Evolutionary conservation across 257 asterid genomes (phyloP), one percentile per base, ranked within the genome.

Genomic region (Parsonsia alboflavescens): DNA sequence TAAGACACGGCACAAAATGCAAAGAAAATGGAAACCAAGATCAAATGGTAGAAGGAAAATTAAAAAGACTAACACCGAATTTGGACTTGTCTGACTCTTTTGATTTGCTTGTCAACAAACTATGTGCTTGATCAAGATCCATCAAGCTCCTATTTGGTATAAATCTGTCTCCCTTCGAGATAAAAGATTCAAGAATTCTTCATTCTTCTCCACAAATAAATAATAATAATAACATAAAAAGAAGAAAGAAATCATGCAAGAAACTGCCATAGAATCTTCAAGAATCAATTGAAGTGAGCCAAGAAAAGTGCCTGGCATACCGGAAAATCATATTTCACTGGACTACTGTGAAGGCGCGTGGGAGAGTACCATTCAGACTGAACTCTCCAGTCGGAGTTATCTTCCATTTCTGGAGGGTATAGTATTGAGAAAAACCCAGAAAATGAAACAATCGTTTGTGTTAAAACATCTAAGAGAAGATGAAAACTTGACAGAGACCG

Each of bases 91-190:
- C 30, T 41, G 65, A 61, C 64, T 68, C 75, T 26, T 61, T 42
- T 33, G 59, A 36, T 77, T 72, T 71, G 76, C 59, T 89, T 12
- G 91, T 89, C 88, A 91, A 86, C 74, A 78, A 78, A 69, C 84
- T 81, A 42, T 78, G 89, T 66, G 96, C 96, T 84, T 84, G 97
- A 85, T 88, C 89, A 73, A 92, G 86, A 89, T 92, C 88, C 97
- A 90, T 92, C 83, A 90, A 80, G 80, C 98, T 92, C 85, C 98
- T 73, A 68, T 86, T 92, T 6, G 97, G 98, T 68, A 92, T 92
- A 75, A 92, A 92, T 77, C 97, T 83, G 83, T 92, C 97, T 36
- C 96, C 97, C 97, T 90, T 74, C n/a, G 68, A 39, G 7, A 41
- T 67, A 19, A 58, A n/a, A 28, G 73, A 67, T 61, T 46, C 54